Evolutionary conservation across 2,329 filamentous ascomycete species (phyloP).

Genomic region (Ophiocordyceps camponoti-floridani): DNA sequence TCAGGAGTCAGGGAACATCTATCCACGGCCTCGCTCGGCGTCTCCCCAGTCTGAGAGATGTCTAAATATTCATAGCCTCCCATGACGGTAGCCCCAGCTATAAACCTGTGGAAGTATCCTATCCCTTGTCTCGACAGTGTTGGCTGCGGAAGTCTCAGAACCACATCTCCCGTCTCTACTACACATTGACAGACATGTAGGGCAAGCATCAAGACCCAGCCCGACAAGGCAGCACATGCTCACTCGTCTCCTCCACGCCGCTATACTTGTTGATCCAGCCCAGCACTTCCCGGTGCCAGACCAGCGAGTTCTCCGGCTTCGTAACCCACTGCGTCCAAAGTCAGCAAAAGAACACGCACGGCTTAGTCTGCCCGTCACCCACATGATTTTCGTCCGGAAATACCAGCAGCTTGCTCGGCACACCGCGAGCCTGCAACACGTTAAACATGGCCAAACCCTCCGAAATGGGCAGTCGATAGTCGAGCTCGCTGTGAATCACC

Average conservation of each 20-base stretch:
- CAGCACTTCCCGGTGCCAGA: constrained; percentile 80
- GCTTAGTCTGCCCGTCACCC: constrained; percentile 7
- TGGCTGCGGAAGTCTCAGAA: too few relatives aligned
- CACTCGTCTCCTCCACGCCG: constrained; percentile 14
- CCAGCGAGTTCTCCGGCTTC: constrained; percentile 76
- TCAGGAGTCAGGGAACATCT: too few relatives aligned
- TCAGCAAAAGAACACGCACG: neutral
- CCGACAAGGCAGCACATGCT: too few relatives aligned
- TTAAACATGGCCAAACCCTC: constrained; percentile 81
- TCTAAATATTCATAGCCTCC: too few relatives aligned
- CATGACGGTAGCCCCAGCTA: too few relatives aligned
- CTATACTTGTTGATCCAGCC: constrained; percentile 55
- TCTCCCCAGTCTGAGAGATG: too few relatives aligned
- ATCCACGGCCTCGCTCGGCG: too few relatives aligned
- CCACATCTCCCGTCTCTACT: too few relatives aligned
- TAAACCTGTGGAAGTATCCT: too few relatives aligned
- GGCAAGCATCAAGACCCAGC: too few relatives aligned
- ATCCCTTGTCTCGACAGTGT: too few relatives aligned
- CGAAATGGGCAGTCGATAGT: constrained; percentile 72
- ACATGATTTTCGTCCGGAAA: constrained; percentile 60
- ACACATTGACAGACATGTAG: too few relatives aligned
- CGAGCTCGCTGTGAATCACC: constrained; percentile 77
- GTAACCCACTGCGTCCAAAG: constrained; percentile 47
- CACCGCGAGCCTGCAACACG: constrained; percentile 54
- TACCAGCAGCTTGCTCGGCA: constrained; percentile 61